A percentile compares a stretch with the other conserved stretches of the same genome.
Conservation (phyloP, 768 basidiomycete species). For the Psilocybe cyanescens region DNA sequence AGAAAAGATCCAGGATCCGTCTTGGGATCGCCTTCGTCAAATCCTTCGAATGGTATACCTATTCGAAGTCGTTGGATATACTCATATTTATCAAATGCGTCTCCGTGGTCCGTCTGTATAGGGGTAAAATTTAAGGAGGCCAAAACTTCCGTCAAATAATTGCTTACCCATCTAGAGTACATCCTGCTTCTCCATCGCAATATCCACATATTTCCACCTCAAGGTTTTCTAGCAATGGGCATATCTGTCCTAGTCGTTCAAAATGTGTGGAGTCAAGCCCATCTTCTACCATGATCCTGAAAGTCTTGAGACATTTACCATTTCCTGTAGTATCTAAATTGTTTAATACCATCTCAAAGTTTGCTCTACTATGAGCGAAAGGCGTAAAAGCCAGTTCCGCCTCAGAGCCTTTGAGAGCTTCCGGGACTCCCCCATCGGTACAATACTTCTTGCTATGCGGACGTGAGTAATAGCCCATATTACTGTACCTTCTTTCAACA, state of each 20-base stretch:
- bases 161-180: conserved; percentile 39
- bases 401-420: no score
- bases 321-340: conserved; percentile 30
- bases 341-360: conserved; percentile 35
- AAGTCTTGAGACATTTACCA: conserved; percentile 25
- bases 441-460: conserved; percentile 43
- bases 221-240: conserved; percentile 38
- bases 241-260: conserved; percentile 32
- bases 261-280: conserved; percentile 37
- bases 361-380: conserved; percentile 34
- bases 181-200: conserved; percentile 39
- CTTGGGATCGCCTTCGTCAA: conserved; percentile 38
- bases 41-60: conserved; percentile 40
- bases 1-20: conserved; percentile 45
- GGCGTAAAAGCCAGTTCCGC: conserved; percentile 25
- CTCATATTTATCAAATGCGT: conserved; percentile 30
- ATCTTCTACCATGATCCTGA: conserved; percentile 46
- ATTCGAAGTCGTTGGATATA: conserved; percentile 33
- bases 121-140: not conserved
- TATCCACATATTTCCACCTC: conserved; percentile 49
- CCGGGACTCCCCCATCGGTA: no score
- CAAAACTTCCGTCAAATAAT: not conserved
- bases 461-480: conserved; percentile 37
- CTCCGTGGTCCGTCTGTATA: conserved; percentile 35
- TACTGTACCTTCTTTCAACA: conserved; percentile 37